Evolutionary conservation across 1,284 basidiomycete genomes (phyloP).

Genomic region (Termitomyces sp.): DNA sequence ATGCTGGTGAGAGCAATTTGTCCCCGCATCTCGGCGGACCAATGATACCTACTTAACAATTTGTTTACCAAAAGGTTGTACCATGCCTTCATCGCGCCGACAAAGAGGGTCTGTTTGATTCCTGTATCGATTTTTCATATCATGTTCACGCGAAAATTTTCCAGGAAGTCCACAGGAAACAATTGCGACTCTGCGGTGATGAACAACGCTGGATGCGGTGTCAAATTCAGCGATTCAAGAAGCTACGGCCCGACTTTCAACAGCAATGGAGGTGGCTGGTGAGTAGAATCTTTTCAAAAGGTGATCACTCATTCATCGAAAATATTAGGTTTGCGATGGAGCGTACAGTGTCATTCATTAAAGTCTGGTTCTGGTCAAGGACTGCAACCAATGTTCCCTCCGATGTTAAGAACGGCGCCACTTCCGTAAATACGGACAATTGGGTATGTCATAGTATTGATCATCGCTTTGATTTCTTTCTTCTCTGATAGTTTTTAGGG

Average conservation of each 20-base stretch:
- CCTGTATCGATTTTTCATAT: not conserved
- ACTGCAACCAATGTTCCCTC: conserved; percentile 35
- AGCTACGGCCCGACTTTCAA: conserved; percentile 64
- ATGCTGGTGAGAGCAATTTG: conserved; percentile 28
- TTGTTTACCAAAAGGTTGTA: conserved; percentile 41
- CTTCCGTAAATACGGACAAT: conserved; percentile 37
- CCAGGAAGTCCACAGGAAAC: conserved; percentile 31
- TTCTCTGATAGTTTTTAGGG: conserved; percentile 31
- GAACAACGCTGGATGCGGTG: conserved; percentile 64
- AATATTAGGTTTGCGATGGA: conserved; percentile 45
- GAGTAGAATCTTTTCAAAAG: conserved; percentile 8
- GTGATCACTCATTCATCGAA: not conserved
- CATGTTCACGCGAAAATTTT: not conserved
- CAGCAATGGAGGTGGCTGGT: conserved; percentile 57
- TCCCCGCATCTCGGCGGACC: not conserved
- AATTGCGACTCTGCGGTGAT: conserved; percentile 55
- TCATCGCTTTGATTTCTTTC: not conserved
- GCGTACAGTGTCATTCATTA: conserved; percentile 42
- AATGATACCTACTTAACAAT: not conserved
- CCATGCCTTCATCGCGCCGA: conserved; percentile 45
- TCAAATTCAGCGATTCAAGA: conserved; percentile 35
- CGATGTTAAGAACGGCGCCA: conserved; percentile 37
- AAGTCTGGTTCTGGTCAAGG: conserved; percentile 59
- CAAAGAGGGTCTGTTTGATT: conserved; percentile 44
- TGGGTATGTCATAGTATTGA: conserved; percentile 33